These are phyloP conservation scores for Claviceps purpurea DNA, from an alignment of 2,329 filamentous ascomycete genomes.

Conservation along the genomic window DNA sequence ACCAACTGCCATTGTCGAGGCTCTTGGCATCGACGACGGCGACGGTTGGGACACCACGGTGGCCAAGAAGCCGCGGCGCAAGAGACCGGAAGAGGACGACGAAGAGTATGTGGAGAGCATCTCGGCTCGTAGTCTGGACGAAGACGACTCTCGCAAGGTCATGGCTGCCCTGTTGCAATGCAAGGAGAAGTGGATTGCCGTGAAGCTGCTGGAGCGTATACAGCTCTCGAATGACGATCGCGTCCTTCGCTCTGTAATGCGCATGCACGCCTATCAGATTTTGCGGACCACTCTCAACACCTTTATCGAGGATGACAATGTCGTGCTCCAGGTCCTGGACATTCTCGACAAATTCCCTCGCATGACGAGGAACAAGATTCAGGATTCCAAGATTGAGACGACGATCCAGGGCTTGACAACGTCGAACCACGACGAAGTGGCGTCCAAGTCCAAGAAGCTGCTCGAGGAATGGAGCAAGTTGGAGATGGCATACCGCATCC, in stretches of 20 bases:
- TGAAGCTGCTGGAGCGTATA: constrained; percentile 83
- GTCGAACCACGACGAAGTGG: constrained; percentile 63
- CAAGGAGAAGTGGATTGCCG: constrained; percentile 98
- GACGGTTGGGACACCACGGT: constrained; percentile 88
- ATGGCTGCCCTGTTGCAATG: constrained; percentile 96
- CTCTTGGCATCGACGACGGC: constrained; percentile 83
- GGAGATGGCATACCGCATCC: constrained; percentile 84
- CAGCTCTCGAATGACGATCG: constrained; percentile 76
- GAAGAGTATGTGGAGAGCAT: constrained; percentile 92
- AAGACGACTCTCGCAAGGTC: constrained; percentile 78
- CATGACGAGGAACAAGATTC: constrained; percentile 91
- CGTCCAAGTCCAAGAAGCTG: constrained; percentile 54
- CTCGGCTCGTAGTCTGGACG: constrained; percentile 64
- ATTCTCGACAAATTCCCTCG: constrained; percentile 82
- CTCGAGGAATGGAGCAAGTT: constrained; percentile 80
- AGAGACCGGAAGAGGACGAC: constrained; percentile 82
- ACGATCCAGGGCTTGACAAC: constrained; percentile 56
- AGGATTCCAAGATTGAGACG: constrained; percentile 86
- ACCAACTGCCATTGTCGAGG: constrained; percentile 79
- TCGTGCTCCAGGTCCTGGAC: constrained; percentile 77
- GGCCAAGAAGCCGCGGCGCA: constrained; percentile 81
- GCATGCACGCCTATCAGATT: constrained; percentile 95
- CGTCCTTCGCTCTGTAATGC: constrained; percentile 77
- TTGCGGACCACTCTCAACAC: constrained; percentile 74
- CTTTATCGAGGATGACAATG: constrained; percentile 81